These are phyloP conservation scores for Zygosaccharomyces pseudobailii DNA, from an alignment of 1,139 yeast species.

Conservation along the genomic window DNA sequence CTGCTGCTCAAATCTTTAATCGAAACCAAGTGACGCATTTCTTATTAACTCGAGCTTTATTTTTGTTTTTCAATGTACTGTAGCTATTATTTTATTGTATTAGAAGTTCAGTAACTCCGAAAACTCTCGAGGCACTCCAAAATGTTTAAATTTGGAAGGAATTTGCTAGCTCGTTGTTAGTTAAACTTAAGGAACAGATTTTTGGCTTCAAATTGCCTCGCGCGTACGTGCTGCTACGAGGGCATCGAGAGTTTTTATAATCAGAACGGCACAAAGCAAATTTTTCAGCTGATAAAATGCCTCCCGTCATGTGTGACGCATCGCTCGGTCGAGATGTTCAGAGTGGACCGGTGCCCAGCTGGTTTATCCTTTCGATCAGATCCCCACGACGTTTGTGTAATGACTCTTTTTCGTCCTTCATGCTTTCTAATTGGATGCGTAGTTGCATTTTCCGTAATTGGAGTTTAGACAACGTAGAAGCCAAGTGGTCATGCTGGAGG, in stretches of 20 bases:
- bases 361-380: neutral
- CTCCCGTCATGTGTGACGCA: conserved; percentile 1
- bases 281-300: conserved; percentile 1
- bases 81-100: conserved; percentile 2
- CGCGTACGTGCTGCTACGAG: neutral
- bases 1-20: conserved; percentile 67
- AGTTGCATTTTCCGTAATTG: conserved; percentile 6
- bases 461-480: conserved; percentile 1
- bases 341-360: neutral
- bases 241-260: conserved; percentile 3
- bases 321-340: neutral
- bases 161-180: conserved; percentile 23
- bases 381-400: neutral
- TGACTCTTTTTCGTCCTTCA: conserved; percentile 2
- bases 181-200: conserved; percentile 27
- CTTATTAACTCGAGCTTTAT: neutral
- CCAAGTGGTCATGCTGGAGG: neutral
- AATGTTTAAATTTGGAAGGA: neutral
- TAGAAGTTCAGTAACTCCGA: neutral
- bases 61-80: neutral
- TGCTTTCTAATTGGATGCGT: conserved; percentile 2
- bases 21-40: conserved; percentile 64
- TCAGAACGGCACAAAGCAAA: conserved; percentile 3
- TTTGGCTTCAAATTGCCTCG: neutral
- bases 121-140: neutral